Evolutionary conservation across 2,329 filamentous ascomycete genomes (phyloP), one percentile per base, ranked within the genome.

Genomic region (Penicillium sp.): DNA sequence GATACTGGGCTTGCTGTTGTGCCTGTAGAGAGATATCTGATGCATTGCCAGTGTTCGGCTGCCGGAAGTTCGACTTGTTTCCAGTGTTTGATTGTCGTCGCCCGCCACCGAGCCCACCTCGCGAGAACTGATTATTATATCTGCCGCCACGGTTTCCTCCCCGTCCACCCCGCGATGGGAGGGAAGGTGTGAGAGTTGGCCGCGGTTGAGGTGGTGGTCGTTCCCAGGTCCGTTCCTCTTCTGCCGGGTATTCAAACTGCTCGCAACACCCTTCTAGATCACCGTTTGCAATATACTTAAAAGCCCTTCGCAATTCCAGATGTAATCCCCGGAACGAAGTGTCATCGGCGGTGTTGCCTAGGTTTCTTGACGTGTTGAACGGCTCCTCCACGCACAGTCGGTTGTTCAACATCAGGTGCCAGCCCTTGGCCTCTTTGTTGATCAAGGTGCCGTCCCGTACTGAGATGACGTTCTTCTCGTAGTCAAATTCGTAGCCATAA

Each of bases 311-410:
- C 50, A 99, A 80, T 76, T 99, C 94, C 64, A 91, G 76, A 72
- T 99, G 94, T 31, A 99, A 84, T 1, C 94, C 94, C 50, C 89
- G 86, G 76, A 96, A 97, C 0, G 94, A 93, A 43, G 90, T 95
- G 72, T 96, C 93, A 71, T 99, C 94, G 9, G 92, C 94, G 2
- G 94, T 97, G 68, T 99, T 99, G 42, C 93, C 94, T 46, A 99
- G 81, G 72, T 99, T 99, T 42, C 94, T 86, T 37, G 84, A 83
- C 4, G 84, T 89, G 69, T 96, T 99, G 81, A 99, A 99, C 0
- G 94, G 94, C 73, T 99, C 94, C 72, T 99, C 94, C 12, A 99
- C 91, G 72, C 93, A 97, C 33, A 99, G 82, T 62, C 89, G 86
- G 69, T 96, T 94, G 69, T 93, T 92, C 57, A 88, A 79, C 37